These are phyloP conservation scores for Eimeria nieschulzi DNA, from an alignment of 169 alveolate genomes.

Conservation along the genomic window DNA sequence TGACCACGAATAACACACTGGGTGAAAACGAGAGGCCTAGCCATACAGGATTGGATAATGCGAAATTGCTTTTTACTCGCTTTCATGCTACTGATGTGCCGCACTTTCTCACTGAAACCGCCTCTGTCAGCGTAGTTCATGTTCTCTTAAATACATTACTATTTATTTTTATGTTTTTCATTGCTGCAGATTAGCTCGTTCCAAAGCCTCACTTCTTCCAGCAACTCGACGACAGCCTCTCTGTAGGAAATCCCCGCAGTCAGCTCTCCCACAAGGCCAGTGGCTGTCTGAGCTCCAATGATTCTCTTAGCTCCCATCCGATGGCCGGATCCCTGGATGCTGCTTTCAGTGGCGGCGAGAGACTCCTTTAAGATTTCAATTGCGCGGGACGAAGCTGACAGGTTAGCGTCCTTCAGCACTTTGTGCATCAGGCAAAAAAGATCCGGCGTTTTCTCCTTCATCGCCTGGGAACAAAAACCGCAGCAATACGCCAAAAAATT, in stretches of 20 bases:
- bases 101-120: too few species aligned
- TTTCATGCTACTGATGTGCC: too few species aligned
- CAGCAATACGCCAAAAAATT: too few species aligned
- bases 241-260: constrained; percentile 23
- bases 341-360: background rate
- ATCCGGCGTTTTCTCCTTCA: constrained; percentile 6
- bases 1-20: too few species aligned
- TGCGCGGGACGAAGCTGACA: constrained; percentile 25
- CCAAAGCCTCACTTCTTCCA: constrained; percentile 19
- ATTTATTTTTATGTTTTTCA: background rate
- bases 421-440: background rate
- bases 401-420: background rate
- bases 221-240: constrained; percentile 25
- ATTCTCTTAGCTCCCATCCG: background rate
- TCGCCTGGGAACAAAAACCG: constrained; percentile 17
- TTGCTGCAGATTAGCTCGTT: background rate
- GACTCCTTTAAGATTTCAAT: constrained; percentile 34
- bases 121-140: too few species aligned
- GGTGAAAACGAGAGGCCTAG: too few species aligned
- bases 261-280: constrained; percentile 51
- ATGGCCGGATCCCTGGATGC: constrained; percentile 25
- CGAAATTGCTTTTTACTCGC: too few species aligned
- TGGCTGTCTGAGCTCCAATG: constrained; percentile 3
- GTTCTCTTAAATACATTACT: background rate
- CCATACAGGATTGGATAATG: too few species aligned